A percentile compares a stretch with the other conserved stretches of the same genome.
Evolutionary conservation across 257 asterid genomes (phyloP).

Genomic region (Jaltomata sinuosa): DNA sequence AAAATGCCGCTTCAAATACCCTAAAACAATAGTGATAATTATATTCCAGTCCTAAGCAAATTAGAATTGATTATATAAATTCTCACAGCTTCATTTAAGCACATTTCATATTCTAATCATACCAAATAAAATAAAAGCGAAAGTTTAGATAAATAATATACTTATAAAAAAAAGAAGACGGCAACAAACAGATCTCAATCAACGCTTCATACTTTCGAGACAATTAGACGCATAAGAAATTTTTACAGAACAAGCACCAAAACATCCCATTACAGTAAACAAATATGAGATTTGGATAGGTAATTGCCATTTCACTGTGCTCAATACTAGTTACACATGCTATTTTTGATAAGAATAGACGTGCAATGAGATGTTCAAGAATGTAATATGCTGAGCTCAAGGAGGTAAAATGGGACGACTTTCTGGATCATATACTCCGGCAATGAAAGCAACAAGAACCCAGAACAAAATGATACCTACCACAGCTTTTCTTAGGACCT

Average conservation of each 20-base stretch:
- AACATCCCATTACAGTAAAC: background rate
- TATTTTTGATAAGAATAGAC: background rate
- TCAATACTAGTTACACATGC: background rate
- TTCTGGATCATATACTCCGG: conserved; percentile 51
- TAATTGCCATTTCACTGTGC: background rate
- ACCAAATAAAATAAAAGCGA: background rate
- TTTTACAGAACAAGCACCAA: background rate
- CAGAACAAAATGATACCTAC: conserved; percentile 61
- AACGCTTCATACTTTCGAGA: background rate
- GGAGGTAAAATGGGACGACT: conserved; percentile 30
- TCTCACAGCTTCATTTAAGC: background rate
- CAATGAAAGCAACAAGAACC: conserved; percentile 51
- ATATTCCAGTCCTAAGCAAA: no score
- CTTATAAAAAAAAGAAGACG: no score
- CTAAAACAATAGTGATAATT: no score
- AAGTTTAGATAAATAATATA: no score
- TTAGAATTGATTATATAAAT: background rate
- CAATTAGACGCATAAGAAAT: background rate
- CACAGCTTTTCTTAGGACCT: conserved; percentile 40
- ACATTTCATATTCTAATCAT: background rate
- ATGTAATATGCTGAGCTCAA: conserved; percentile 1
- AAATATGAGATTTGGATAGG: background rate
- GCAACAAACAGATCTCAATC: background rate
- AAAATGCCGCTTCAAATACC: no score
- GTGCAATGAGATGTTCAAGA: background rate